Evolutionary conservation across 441 rosid species (phyloP), one percentile per base, ranked within the genome.

Genomic region (Populus hybrid): DNA sequence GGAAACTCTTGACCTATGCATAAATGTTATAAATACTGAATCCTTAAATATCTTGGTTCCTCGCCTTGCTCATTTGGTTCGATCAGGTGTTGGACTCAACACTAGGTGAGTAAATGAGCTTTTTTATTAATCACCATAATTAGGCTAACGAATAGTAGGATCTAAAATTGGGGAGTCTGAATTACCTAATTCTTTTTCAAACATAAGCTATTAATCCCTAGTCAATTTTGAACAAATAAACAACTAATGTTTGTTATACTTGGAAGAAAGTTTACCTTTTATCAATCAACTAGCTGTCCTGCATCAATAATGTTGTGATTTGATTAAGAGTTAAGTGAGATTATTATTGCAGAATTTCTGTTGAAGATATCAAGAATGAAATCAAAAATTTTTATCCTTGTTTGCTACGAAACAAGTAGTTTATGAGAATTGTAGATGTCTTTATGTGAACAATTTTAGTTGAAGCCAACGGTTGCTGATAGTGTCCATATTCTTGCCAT

Each of bases 1-100:
- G 99, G 99, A 96, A 87, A 96, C 99, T 78, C 98, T 96, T 80
- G 99, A 96, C 77, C 85, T 90, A 59, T 96, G 99, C 90, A 87
- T 96, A 81, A 92, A 92, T 86, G 89, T 91, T 78, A 90, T 89
- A 77, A 90, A 94, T 85, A 84, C 79, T 6, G 91, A 90, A 79
- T 90, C 98, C 77, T 86, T 96, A 73, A 90, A 96, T 79, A 81
- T 85, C 84, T 83, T 96, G 89, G 91, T 94, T 78, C 98, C 94
- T 84, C 93, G 94, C 81, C 94, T 96, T 83, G 89, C 90, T 74
- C 95, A 90, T 67, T 88, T 96, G 93, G 95, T 93, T 78, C 94
- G 92, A 70, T 92, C 97, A 78, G 88, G 98, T 61, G 98, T 96
- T 78, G 99, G 99, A 87, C 97, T 96, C 78, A 96, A 96, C 79